A percentile compares a stretch with the other conserved stretches of the same genome.
Evolutionary conservation across 352 stramenopile species (phyloP).

Genomic region (Pythium pectinolyticum): DNA sequence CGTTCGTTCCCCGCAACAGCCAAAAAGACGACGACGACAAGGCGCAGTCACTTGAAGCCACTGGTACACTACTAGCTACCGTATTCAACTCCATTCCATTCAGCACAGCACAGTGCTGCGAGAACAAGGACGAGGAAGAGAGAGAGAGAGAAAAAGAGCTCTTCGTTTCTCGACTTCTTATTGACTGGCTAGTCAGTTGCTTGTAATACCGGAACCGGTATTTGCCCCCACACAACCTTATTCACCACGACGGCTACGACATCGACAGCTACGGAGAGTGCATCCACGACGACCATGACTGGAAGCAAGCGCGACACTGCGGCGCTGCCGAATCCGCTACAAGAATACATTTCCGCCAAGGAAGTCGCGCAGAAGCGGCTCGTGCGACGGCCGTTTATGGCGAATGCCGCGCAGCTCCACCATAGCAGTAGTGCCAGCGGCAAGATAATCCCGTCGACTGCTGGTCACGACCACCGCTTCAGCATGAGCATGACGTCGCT

Average conservation of each 20-base stretch:
- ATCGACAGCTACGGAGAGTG: no score
- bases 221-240: neutral
- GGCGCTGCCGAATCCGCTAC: conserved; percentile 39
- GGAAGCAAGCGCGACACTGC: conserved; percentile 29
- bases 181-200: no score
- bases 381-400: conserved; percentile 19
- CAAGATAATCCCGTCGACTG: no score
- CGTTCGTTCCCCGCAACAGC: no score
- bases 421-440: neutral
- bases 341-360: conserved; percentile 62
- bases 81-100: no score
- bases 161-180: no score
- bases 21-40: no score
- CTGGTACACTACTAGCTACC: neutral
- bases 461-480: conserved; percentile 37
- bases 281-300: conserved; percentile 26
- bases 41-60: conserved; percentile 29
- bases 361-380: conserved; percentile 61
- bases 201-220: no score
- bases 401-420: conserved; percentile 13
- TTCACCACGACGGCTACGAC: neutral
- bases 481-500: conserved; percentile 31
- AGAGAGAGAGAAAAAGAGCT: no score
- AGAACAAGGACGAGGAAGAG: no score
- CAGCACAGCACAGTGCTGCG: no score